Conservation (phyloP, 345 rosid species). For the Chamaenerion angustifolium region DNA sequence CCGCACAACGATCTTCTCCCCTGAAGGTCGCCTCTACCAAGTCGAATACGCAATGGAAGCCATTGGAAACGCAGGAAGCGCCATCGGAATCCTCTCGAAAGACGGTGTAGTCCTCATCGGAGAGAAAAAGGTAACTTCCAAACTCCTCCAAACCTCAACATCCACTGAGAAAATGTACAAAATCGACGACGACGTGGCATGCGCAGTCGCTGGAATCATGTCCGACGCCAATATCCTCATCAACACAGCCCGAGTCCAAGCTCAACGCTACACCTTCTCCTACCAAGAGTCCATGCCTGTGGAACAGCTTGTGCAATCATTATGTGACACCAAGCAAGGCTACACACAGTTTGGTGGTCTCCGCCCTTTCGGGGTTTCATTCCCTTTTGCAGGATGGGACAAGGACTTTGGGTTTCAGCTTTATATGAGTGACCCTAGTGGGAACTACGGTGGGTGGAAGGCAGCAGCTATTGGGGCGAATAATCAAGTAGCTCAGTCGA, state of each 20-base stretch:
- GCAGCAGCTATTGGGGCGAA: constrained; percentile 94
- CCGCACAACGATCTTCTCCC: constrained; percentile 96
- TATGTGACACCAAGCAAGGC: constrained; percentile 92
- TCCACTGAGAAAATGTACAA: constrained; percentile 95
- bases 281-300: constrained; percentile 98
- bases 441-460: constrained; percentile 94
- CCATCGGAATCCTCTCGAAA: constrained; percentile 75
- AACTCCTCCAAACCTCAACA: constrained; percentile 83
- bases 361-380: constrained; percentile 88
- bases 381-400: constrained; percentile 94
- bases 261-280: constrained; percentile 74
- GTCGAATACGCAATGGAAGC: constrained; percentile 99
- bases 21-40: constrained; percentile 98
- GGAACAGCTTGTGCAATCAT: constrained; percentile 91
- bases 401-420: constrained; percentile 83
- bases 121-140: constrained; percentile 98
- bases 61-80: constrained; percentile 91
- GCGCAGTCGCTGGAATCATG: constrained; percentile 97
- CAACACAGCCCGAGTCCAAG: constrained; percentile 88
- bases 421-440: constrained; percentile 93
- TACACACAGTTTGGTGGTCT: constrained; percentile 97
- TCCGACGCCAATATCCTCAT: constrained; percentile 94
- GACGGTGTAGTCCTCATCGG: constrained; percentile 89
- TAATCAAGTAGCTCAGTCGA: constrained; percentile 92
- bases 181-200: constrained; percentile 89